These are phyloP conservation scores for Ulmus americana DNA, from an alignment of 331 rosid species.

Conservation along the genomic window DNA sequence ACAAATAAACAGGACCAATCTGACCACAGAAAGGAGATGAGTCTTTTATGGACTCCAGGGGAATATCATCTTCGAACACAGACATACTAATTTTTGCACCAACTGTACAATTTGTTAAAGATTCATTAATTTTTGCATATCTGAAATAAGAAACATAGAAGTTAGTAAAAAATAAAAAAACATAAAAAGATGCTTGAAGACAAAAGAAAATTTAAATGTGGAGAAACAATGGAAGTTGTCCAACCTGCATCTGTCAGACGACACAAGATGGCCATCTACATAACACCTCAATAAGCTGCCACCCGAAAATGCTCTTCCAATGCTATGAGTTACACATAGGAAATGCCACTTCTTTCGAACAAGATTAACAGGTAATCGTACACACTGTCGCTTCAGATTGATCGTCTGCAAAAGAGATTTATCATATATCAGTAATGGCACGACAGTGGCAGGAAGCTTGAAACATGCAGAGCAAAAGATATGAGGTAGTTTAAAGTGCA, in stretches of 20 bases:
- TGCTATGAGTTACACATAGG: constrained; percentile 87
- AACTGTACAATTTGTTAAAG: constrained; percentile 65
- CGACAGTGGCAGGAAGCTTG: constrained; percentile 19
- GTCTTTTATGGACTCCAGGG: constrained; percentile 54
- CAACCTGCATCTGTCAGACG: constrained; percentile 98
- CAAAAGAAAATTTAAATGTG: neutral
- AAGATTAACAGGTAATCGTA: constrained; percentile 54
- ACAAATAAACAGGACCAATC: constrained; percentile 83
- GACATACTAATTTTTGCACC: constrained; percentile 66
- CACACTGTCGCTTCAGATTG: constrained; percentile 74
- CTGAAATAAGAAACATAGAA: constrained; percentile 38
- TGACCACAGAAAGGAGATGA: constrained; percentile 81
- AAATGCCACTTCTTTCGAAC: constrained; percentile 85
- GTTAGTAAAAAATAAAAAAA: constrained; percentile 15
- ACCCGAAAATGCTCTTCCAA: constrained; percentile 95
- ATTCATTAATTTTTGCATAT: constrained; percentile 82
- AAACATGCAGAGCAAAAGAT: constrained; percentile 1
- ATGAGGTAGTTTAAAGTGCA: constrained; percentile 10
- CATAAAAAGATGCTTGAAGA: constrained; percentile 6
- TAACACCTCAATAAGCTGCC: constrained; percentile 90
- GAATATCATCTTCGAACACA: constrained; percentile 49
- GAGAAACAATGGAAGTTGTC: constrained; percentile 16
- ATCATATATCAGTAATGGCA: constrained; percentile 17
- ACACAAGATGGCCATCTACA: constrained; percentile 81
- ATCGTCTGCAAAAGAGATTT: constrained; percentile 51